Evolutionary conservation across 306 rosid genomes (phyloP), one percentile per base, ranked within the genome.

Genomic region (Potentilla sterilis): DNA sequence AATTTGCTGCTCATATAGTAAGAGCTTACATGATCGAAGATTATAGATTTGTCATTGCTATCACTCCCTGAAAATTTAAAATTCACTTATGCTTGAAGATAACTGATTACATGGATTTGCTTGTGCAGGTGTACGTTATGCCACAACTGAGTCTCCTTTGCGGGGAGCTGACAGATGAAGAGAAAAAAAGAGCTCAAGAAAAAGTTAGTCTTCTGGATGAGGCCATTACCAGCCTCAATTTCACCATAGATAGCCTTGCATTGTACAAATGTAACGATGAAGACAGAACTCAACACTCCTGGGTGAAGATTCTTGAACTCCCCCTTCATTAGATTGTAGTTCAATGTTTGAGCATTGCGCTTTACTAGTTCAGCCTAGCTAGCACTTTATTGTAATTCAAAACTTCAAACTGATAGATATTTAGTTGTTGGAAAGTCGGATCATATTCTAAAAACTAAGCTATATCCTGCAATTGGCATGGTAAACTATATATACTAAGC

Each of bases 91-190:
- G 49, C 49, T 11, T 46, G 49, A 46, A 11, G 4, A 46, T 12
- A 28, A 28, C 28, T 1, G 49, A 46, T 46, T 46, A 46, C 49
- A 11, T 46, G 49, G 49, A 2, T 13, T 47, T 47, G 28, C 14
- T 47, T 4, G 49, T 48, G 79, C 86, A 90, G 96, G 87, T 43
- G 28, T 28, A 28, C 28, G 83, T 85, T 78, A 85, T 88, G 91
- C 98, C 96, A 2, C 97, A 89, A 78, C 19, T 93, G 82, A 89
- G 97, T 84, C 79, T 93, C 47, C 83, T 93, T 4, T 93, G 91
- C 72, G 86, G 75, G 42, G 85, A 91, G 70, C 78, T 93, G 58
- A 84, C 83, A 12, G 93, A 89, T 1, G 89, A 91, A 19, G 93
- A 88, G 86, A 93, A 85, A 88, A 84, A 65, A 75, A 81, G 74